Percentiles rank a stretch among this genome's conserved stretches.
Conservation (phyloP, 129 eudicot species). For the Lonicera japonica region DNA sequence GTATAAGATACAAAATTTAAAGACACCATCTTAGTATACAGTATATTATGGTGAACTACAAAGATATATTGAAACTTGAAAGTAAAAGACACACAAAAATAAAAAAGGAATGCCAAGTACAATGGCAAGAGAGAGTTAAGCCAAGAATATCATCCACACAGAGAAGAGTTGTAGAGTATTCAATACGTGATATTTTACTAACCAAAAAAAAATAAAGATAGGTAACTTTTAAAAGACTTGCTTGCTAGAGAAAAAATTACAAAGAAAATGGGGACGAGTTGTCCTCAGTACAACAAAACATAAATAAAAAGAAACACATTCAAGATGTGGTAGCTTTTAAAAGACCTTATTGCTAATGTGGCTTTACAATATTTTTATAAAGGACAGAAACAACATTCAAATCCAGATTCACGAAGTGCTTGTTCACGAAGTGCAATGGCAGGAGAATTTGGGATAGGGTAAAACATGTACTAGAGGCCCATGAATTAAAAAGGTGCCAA, state of each 20-base stretch:
- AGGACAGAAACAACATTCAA: too few species aligned
- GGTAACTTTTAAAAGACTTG: too few species aligned
- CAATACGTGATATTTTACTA: not conserved
- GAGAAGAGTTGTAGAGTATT: not conserved
- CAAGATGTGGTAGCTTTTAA: too few species aligned
- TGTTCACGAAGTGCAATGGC: not conserved
- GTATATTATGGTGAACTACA: not conserved
- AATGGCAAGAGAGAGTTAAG: not conserved
- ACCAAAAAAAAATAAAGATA: too few species aligned
- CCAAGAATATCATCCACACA: not conserved
- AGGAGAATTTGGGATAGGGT: not conserved
- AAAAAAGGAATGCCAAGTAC: not conserved
- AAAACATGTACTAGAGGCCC: not conserved
- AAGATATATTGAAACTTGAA: not conserved
- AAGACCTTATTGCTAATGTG: too few species aligned
- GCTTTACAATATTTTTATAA: too few species aligned
- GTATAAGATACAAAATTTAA: slow-evolving; percentile 16
- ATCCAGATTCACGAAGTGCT: too few species aligned
- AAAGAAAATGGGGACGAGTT: too few species aligned
- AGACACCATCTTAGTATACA: not conserved
- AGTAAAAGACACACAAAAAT: not conserved
- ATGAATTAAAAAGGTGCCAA: not conserved
- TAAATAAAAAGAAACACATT: too few species aligned
- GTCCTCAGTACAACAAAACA: too few species aligned
- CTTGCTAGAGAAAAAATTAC: too few species aligned